Evolutionary conservation across 2,329 filamentous ascomycete genomes (phyloP).

Genomic region (Emmonsia crescens): DNA sequence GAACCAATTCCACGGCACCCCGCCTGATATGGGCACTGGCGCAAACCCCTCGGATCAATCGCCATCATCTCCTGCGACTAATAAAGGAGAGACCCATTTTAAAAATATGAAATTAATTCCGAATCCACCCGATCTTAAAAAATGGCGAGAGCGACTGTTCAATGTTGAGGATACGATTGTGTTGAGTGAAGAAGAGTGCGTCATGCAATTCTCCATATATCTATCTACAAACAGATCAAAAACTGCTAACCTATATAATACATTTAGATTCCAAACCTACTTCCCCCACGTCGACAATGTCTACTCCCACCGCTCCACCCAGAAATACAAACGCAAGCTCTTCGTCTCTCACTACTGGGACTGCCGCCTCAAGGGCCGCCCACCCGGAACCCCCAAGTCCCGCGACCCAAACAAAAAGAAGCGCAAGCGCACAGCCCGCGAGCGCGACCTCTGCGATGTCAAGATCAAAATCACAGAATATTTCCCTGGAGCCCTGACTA

Average conservation of each 20-base stretch:
- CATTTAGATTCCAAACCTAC: conserved; percentile 60
- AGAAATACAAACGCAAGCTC: conserved; percentile 70
- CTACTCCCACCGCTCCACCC: conserved; percentile 73
- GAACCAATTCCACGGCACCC: conserved; percentile 14
- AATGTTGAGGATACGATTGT: conserved; percentile 63
- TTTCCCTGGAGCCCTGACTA: conserved; percentile 43
- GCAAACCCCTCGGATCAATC: neutral
- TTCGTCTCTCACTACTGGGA: conserved; percentile 79
- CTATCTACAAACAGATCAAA: neutral
- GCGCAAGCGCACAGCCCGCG: conserved; percentile 62
- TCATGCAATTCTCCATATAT: conserved; percentile 6
- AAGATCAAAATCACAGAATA: conserved; percentile 82
- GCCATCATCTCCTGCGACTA: conserved; percentile 5
- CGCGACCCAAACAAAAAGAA: conserved; percentile 75
- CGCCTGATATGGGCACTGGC: conserved; percentile 15
- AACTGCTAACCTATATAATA: conserved; percentile 1
- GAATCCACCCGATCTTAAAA: conserved; percentile 55
- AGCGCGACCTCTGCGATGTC: conserved; percentile 71
- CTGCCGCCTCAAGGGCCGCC: conserved; percentile 68
- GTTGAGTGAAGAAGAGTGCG: conserved; percentile 62
- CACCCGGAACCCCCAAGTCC: conserved; percentile 67
- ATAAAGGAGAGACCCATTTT: conserved; percentile 19
- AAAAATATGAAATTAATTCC: conserved; percentile 45
- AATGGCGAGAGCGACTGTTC: conserved; percentile 63
- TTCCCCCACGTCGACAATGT: conserved; percentile 77